Percentiles rank a stretch among this genome's conserved stretches.
phyloP scores from a whole-genome alignment of 2,329 filamentous ascomycete genomes.

The Dothiorella sarmentorum region DNA sequence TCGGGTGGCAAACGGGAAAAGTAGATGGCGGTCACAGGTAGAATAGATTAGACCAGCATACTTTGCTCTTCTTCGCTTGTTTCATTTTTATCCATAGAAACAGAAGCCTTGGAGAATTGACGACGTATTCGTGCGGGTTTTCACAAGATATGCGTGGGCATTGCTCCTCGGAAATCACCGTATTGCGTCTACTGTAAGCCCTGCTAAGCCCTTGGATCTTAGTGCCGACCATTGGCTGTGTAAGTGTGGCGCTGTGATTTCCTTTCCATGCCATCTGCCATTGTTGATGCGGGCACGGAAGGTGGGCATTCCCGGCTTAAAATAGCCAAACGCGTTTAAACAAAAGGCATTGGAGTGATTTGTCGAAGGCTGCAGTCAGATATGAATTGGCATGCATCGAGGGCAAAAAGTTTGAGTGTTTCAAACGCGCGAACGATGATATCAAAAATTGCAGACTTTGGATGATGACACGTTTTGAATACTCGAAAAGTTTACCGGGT shows the following conservation, averaged over 20 bases:
- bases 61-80: too few relatives aligned
- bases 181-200: too few relatives aligned
- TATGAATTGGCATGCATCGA: not conserved
- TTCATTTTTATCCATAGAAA: too few relatives aligned
- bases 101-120: too few relatives aligned
- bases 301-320: not conserved
- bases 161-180: too few relatives aligned
- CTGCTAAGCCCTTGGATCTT: too few relatives aligned
- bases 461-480: too few relatives aligned
- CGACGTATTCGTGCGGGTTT: too few relatives aligned
- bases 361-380: not conserved
- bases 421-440: not conserved
- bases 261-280: conserved; percentile 1
- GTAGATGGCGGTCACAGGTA: too few relatives aligned
- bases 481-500: not conserved
- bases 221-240: not conserved
- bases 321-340: not conserved
- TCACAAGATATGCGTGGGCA: too few relatives aligned
- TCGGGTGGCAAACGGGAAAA: not conserved
- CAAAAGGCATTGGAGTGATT: not conserved
- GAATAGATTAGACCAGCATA: too few relatives aligned
- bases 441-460: too few relatives aligned
- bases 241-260: not conserved
- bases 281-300: conserved; percentile 3
- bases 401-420: not conserved